Evolutionary conservation across 1,284 basidiomycete species (phyloP).

Genomic region (Bjerkandera adusta): DNA sequence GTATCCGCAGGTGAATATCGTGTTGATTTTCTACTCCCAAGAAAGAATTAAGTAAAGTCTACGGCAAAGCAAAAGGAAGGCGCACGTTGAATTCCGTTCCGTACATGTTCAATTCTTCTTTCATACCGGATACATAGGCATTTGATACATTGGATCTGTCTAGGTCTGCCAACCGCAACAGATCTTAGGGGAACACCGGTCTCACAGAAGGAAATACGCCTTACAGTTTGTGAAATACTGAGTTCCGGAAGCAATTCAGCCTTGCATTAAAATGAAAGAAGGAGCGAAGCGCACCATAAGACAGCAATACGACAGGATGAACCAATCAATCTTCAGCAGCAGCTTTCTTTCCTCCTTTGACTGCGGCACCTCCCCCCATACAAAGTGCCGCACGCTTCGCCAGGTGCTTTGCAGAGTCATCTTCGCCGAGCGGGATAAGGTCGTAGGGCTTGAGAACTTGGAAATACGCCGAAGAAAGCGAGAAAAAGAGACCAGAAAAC

Average conservation of each 20-base stretch:
- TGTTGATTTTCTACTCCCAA: constrained; percentile 55
- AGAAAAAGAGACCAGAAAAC: too few relatives aligned
- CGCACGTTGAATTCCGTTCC: constrained; percentile 68
- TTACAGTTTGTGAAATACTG: constrained; percentile 68
- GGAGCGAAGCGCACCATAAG: constrained; percentile 48
- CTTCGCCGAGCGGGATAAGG: too few relatives aligned
- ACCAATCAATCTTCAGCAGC: constrained; percentile 60
- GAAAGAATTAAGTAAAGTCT: background rate
- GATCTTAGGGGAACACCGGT: background rate
- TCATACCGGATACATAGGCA: constrained; percentile 83
- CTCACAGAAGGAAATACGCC: constrained; percentile 14
- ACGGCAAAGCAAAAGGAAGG: background rate
- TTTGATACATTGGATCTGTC: constrained; percentile 66
- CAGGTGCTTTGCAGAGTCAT: constrained; percentile 4
- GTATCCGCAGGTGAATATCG: constrained; percentile 72
- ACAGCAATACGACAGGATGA: constrained; percentile 68
- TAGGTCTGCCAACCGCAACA: constrained; percentile 41
- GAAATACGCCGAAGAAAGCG: too few relatives aligned
- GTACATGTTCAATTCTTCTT: constrained; percentile 69
- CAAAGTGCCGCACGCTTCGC: constrained; percentile 22
- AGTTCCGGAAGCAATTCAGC: background rate
- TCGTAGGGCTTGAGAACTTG: too few relatives aligned
- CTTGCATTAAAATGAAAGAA: background rate
- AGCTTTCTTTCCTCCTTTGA: constrained; percentile 45
- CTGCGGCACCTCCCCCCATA: constrained; percentile 33